phyloP scores from a whole-genome alignment of 345 rosid genomes.

The Eucalyptus brandiana region DNA sequence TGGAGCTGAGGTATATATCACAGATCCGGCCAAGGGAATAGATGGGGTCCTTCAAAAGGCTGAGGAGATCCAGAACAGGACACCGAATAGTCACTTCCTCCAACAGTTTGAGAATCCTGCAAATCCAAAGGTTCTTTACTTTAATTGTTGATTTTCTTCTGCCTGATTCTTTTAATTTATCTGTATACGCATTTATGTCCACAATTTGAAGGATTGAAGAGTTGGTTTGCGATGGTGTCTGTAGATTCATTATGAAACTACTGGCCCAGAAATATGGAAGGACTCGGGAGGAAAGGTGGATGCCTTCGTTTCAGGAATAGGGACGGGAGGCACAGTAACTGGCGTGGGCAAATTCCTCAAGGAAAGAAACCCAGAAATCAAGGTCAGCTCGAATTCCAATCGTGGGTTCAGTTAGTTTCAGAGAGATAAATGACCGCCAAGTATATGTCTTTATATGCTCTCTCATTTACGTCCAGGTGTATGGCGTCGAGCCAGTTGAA shows the following conservation, averaged over 20 bases:
- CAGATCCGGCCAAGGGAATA: constrained; percentile 31
- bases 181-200: neutral
- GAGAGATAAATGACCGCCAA: neutral
- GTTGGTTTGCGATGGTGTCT: neutral
- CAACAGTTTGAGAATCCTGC: constrained; percentile 52
- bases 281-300: constrained; percentile 35
- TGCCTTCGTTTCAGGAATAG: constrained; percentile 30
- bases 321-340: constrained; percentile 45
- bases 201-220: neutral
- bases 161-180: neutral
- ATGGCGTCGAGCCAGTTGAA: constrained; percentile 34
- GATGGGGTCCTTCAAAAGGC: constrained; percentile 24
- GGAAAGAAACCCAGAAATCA: constrained; percentile 42
- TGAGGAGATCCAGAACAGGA: constrained; percentile 40
- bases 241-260: constrained; percentile 61
- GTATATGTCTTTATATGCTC: neutral
- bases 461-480: constrained; percentile 3
- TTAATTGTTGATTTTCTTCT: neutral
- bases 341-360: constrained; percentile 61
- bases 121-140: constrained; percentile 41
- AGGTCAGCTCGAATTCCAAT: constrained; percentile 15
- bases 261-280: constrained; percentile 28
- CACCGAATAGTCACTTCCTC: constrained; percentile 38
- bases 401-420: neutral
- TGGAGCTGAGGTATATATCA: constrained; percentile 58